Evolutionary conservation across 2,329 filamentous ascomycete species (phyloP).

Genomic region (Trichothecium roseum): DNA sequence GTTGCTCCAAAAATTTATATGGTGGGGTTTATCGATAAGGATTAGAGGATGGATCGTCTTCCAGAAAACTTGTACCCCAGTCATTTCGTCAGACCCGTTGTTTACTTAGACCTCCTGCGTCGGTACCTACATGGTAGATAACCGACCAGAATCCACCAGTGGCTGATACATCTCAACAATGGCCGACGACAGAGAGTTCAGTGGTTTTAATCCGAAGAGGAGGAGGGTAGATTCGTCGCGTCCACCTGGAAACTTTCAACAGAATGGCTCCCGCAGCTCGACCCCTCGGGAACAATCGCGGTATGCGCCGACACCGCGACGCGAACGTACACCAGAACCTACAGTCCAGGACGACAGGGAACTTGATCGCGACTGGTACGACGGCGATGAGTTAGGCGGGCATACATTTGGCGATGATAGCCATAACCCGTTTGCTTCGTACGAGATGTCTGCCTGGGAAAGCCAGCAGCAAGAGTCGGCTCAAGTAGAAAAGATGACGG

Average conservation of each 20-base stretch:
- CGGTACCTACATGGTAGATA: no score
- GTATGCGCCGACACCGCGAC: slow-evolving; percentile 29
- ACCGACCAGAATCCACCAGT: no score
- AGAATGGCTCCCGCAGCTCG: slow-evolving; percentile 20
- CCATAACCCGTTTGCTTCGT: slow-evolving; percentile 83
- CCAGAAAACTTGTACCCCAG: no score
- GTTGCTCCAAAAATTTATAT: slow-evolving; percentile 22
- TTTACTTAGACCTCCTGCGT: no score
- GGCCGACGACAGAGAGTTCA: slow-evolving; percentile 24
- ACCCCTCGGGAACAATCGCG: slow-evolving; percentile 23
- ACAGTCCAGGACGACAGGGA: slow-evolving; percentile 61
- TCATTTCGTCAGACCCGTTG: no score
- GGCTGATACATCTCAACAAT: slow-evolving; percentile 11
- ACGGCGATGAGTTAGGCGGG: slow-evolving; percentile 69
- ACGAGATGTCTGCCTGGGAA: slow-evolving; percentile 64
- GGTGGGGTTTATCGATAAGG: slow-evolving; percentile 31
- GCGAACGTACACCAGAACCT: slow-evolving; percentile 43
- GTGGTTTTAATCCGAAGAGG: slow-evolving; percentile 27
- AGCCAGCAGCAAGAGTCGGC: slow-evolving; percentile 68
- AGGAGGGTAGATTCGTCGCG: slow-evolving; percentile 23
- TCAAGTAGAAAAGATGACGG: slow-evolving; percentile 70
- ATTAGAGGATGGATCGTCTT: background rate
- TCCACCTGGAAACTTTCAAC: slow-evolving; percentile 14
- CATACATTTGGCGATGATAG: slow-evolving; percentile 82
- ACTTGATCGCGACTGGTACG: slow-evolving; percentile 88